Evolutionary conservation across 768 basidiomycete species (phyloP).

Genomic region (Lentinula detonsa): DNA sequence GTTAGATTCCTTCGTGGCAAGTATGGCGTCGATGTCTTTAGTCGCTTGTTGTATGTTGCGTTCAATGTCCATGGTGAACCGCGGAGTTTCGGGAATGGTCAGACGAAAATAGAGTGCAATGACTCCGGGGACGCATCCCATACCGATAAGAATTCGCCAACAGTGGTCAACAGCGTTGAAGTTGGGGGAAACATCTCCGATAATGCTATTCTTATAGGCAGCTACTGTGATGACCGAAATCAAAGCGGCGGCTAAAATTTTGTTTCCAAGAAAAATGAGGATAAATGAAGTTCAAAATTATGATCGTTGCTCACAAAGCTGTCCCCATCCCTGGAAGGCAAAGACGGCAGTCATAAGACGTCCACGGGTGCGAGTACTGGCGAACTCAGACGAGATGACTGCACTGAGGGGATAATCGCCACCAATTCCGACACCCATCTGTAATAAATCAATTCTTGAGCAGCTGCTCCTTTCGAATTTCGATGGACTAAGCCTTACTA

Average conservation of each 20-base stretch:
- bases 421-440: conserved; percentile 81
- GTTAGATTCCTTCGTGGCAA: conserved; percentile 24
- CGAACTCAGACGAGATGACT: conserved; percentile 87
- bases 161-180: conserved; percentile 58
- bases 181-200: conserved; percentile 32
- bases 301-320: conserved; percentile 47
- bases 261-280: neutral
- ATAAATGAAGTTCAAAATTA: too few species aligned
- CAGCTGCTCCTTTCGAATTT: neutral
- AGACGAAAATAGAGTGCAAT: conserved; percentile 89
- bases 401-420: conserved; percentile 86
- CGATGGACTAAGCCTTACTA: conserved; percentile 28
- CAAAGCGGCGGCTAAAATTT: conserved; percentile 49
- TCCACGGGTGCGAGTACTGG: conserved; percentile 69
- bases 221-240: conserved; percentile 57
- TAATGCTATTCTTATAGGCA: conserved; percentile 60
- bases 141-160: conserved; percentile 87
- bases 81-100: conserved; percentile 89
- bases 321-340: conserved; percentile 83
- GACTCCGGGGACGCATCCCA: conserved; percentile 77
- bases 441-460: neutral
- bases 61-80: conserved; percentile 74
- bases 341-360: conserved; percentile 90
- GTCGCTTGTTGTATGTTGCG: conserved; percentile 22
- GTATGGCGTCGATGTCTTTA: conserved; percentile 85